Percentiles rank a stretch among this genome's conserved stretches.
phyloP scores from a whole-genome alignment of 495 filamentous ascomycete genomes.

The Daldinia childiae region DNA sequence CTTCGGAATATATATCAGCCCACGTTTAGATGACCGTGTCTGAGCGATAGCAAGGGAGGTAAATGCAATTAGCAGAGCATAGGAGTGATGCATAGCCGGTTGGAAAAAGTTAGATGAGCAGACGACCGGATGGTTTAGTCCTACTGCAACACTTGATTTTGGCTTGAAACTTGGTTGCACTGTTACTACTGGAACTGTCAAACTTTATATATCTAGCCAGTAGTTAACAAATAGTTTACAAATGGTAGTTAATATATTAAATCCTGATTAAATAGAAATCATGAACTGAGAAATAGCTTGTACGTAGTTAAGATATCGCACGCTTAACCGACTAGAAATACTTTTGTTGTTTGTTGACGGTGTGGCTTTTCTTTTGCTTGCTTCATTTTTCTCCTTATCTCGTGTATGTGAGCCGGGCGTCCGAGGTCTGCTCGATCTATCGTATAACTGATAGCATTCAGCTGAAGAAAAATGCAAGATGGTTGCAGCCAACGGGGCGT shows the following conservation, averaged over 20 bases:
- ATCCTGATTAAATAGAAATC: background rate
- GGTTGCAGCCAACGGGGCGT: slow-evolving; percentile 14
- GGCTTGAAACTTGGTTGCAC: background rate
- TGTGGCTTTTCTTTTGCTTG: slow-evolving; percentile 3
- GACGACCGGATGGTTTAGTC: background rate
- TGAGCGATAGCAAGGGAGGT: slow-evolving; percentile 44
- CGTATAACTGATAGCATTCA: background rate
- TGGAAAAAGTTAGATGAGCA: background rate
- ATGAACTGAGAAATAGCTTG: background rate
- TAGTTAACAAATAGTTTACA: background rate
- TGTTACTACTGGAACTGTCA: background rate
- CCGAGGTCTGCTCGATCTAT: background rate
- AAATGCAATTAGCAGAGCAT: slow-evolving; percentile 31
- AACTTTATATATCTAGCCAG: background rate
- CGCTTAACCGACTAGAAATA: background rate
- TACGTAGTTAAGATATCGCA: background rate
- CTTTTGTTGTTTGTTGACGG: background rate
- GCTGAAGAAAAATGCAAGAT: slow-evolving; percentile 9
- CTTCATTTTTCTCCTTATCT: background rate
- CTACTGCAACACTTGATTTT: background rate
- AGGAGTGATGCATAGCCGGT: slow-evolving; percentile 39
- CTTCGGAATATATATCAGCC: slow-evolving; percentile 71
- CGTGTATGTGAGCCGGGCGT: background rate
- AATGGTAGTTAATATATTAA: background rate
- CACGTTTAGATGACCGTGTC: slow-evolving; percentile 69